A percentile compares a stretch with the other conserved stretches of the same genome.
phyloP scores from a whole-genome alignment of 768 basidiomycete species.

The Scleroderma citrinum region DNA sequence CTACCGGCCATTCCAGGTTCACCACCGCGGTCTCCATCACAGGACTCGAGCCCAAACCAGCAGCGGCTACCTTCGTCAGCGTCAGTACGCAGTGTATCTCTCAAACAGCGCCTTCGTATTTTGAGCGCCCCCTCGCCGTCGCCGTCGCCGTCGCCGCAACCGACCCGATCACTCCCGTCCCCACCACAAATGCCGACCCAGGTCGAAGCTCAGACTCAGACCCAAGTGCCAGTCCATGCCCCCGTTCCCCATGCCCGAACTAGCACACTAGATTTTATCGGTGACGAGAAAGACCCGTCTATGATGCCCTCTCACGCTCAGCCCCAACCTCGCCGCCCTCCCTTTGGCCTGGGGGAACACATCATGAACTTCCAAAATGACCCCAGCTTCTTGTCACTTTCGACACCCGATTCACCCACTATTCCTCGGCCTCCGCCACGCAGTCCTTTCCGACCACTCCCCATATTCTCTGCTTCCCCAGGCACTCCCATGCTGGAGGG shows the following conservation, averaged over 20 bases:
- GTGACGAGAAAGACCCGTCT: constrained; percentile 18
- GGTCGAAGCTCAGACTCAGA: too few species aligned
- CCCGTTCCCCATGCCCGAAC: background rate
- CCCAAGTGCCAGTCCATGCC: background rate
- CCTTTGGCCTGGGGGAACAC: constrained; percentile 21
- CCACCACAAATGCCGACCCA: background rate
- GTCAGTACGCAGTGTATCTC: constrained; percentile 30
- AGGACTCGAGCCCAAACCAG: constrained; percentile 17
- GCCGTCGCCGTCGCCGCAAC: constrained; percentile 21
- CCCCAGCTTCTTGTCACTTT: constrained; percentile 51
- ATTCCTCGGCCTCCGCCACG: constrained; percentile 14
- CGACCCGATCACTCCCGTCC: constrained; percentile 4
- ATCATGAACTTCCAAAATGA: constrained; percentile 46
- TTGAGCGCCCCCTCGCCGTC: constrained; percentile 7
- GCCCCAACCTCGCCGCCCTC: constrained; percentile 6
- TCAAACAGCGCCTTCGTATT: constrained; percentile 63
- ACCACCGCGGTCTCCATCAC: constrained; percentile 37
- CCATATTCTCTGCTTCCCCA: constrained; percentile 8
- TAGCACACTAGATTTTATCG: background rate
- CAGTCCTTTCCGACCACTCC: constrained; percentile 20
- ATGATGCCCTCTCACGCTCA: constrained; percentile 10
- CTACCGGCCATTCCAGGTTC: constrained; percentile 42
- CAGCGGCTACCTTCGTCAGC: constrained; percentile 20
- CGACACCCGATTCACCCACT: constrained; percentile 28
- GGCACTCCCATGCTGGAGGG: constrained; percentile 19